These are phyloP conservation scores for Colletotrichum orchidophilum DNA, from an alignment of 2,329 filamentous ascomycete genomes.

Conservation along the genomic window DNA sequence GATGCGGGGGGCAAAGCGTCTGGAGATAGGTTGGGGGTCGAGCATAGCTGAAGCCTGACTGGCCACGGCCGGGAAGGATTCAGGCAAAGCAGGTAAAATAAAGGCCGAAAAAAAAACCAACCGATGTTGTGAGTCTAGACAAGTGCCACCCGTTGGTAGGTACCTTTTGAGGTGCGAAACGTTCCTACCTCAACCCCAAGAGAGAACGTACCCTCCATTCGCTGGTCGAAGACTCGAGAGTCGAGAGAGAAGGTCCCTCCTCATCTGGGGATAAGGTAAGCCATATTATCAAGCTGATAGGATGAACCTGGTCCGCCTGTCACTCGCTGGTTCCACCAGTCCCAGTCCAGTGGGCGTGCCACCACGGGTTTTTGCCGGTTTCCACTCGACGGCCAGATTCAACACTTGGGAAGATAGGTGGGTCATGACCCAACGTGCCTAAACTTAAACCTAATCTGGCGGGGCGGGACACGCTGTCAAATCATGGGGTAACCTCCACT, in stretches of 20 bases:
- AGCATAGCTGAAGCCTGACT: not conserved
- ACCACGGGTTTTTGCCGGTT: not conserved
- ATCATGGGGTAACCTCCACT: conserved; percentile 13
- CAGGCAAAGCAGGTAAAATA: not conserved
- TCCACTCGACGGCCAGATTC: not conserved
- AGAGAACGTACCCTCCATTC: not conserved
- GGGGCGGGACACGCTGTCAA: conserved; percentile 11
- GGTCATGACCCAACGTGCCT: conserved; percentile 14
- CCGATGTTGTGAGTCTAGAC: not conserved
- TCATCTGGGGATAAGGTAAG: not conserved
- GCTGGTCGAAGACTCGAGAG: not conserved
- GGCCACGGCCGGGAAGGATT: not conserved
- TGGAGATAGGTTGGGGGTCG: not conserved
- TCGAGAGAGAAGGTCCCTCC: not conserved
- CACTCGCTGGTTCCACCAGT: not conserved
- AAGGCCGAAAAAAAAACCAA: not conserved
- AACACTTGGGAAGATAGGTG: not conserved
- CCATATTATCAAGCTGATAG: not conserved
- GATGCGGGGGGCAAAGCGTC: not conserved
- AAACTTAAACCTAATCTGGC: conserved; percentile 33
- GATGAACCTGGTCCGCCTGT: not conserved
- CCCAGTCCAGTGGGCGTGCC: not conserved
- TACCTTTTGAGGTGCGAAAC: no score
- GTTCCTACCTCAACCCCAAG: not conserved
- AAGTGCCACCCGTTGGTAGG: not conserved